Base-by-base conservation (phyloP, 139 green algal genomes). In the Diplosphaera chodatii region DNA sequence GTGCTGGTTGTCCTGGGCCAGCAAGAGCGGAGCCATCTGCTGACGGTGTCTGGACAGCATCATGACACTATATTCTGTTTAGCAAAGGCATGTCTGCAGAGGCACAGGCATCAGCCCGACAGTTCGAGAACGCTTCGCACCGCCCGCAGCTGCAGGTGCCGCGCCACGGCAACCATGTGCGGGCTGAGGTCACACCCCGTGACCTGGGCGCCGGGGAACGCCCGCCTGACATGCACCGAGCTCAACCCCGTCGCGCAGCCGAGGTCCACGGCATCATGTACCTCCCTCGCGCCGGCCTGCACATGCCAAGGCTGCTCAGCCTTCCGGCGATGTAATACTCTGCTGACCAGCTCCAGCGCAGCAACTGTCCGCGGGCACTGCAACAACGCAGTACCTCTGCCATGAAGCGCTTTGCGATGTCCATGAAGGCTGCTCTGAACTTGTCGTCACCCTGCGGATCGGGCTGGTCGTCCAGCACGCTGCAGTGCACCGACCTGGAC, bases 151-250 rank as follows among this genome's bases (percentile, higher is more conserved):
- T 90, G 80, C 69, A 88, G 67, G 62, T 84, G 84, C 40, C 30
- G 40, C 8, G 80, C 89, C 25, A 91, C 88, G 10, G 88, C 85
- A 32, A 95, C 37, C 72, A 94, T 89, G 78, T 94, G 72, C 1
- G 88, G 85, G 2, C 78, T 88, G 22, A 93, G 82, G 72, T 95
- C 90, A 0, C 94, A n/a, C 20, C 83, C 90, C n/a, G 83, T 91
- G 37, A 95, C 74, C 0, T 78, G 55, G 0, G 81, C 76, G 0
- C 63, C 74, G 3, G 88, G 89, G 56, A 94, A 91, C 8, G 77
- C 72, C 16, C 71, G 21, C 32, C 80, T 66, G 34, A 94, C 78
- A 64, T 85, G 88, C 59, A 85, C 70, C 30, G 72, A 84, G 66
- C 73, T 86, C 13, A 94, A 82, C 0, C 89, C 89, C 0, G 86